Percentiles rank a stretch among this genome's conserved stretches.
phyloP scores from a whole-genome alignment of 2,329 filamentous ascomycete species.

The Allantophomopsis cytisporea region DNA sequence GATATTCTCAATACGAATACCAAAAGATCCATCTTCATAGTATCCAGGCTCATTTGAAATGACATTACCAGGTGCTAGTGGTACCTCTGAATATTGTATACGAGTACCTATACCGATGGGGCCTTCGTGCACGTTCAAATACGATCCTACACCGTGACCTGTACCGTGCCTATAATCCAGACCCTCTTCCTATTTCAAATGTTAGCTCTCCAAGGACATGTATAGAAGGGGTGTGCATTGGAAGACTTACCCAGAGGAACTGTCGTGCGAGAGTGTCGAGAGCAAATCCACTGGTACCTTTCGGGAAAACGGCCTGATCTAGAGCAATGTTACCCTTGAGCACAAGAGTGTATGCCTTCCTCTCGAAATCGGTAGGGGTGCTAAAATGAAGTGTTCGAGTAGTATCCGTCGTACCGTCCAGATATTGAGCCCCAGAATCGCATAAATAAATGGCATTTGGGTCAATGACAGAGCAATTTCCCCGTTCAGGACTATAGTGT shows the following conservation, averaged over 20 bases:
- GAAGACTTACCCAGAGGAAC: slow-evolving; percentile 63
- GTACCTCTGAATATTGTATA: slow-evolving; percentile 81
- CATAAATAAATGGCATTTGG: slow-evolving; percentile 82
- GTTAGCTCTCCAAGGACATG: slow-evolving; percentile 2
- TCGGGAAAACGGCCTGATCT: slow-evolving; percentile 79
- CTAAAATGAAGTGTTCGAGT: slow-evolving; percentile 91
- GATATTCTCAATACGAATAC: slow-evolving; percentile 93
- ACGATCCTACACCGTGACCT: slow-evolving; percentile 90
- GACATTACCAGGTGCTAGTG: slow-evolving; percentile 83
- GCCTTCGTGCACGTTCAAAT: slow-evolving; percentile 92
- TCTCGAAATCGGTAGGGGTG: slow-evolving; percentile 68
- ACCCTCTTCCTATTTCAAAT: slow-evolving; percentile 44
- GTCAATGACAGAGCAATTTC: slow-evolving; percentile 71
- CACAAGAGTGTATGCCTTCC: slow-evolving; percentile 83
- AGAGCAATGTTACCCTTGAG: slow-evolving; percentile 88
- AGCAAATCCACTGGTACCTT: slow-evolving; percentile 87
- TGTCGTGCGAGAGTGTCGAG: slow-evolving; percentile 82
- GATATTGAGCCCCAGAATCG: slow-evolving; percentile 93
- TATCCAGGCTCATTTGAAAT: slow-evolving; percentile 94
- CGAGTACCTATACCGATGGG: slow-evolving; percentile 93
- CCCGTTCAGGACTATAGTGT: slow-evolving; percentile 83
- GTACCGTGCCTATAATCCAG: slow-evolving; percentile 95
- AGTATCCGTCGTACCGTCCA: slow-evolving; percentile 91
- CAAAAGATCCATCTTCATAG: slow-evolving; percentile 91
- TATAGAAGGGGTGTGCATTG: background rate